Evolutionary conservation across 306 rosid species (phyloP).

Genomic region (Vigna hirtella): DNA sequence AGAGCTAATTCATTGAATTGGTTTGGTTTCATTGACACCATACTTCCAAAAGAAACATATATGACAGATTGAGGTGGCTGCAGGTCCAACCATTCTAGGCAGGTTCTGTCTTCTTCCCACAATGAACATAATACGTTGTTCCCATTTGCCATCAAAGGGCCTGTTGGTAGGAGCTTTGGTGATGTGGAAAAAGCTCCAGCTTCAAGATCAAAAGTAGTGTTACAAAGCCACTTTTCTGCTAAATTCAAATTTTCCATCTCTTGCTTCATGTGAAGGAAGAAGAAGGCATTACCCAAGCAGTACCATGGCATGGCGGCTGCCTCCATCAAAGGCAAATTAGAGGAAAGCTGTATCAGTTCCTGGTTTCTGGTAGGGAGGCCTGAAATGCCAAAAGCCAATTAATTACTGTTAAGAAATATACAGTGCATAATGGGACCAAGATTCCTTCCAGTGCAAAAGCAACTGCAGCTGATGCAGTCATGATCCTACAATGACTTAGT

Average conservation of each 20-base stretch:
- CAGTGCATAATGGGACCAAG: neutral
- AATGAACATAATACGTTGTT: conserved; percentile 17
- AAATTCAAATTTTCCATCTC: conserved; percentile 34
- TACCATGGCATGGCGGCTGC: conserved; percentile 51
- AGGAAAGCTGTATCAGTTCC: conserved; percentile 35
- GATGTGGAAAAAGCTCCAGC: conserved; percentile 40
- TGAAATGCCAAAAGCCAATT: conserved; percentile 28
- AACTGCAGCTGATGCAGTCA: neutral
- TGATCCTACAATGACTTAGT: neutral
- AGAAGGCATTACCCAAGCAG: conserved; percentile 20
- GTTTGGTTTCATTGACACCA: conserved; percentile 18
- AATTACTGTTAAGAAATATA: neutral
- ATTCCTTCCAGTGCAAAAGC: neutral
- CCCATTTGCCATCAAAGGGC: conserved; percentile 43
- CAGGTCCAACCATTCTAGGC: conserved; percentile 49
- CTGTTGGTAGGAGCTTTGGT: conserved; percentile 51
- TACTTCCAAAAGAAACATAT: conserved; percentile 55
- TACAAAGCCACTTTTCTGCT: conserved; percentile 59
- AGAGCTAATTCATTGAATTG: conserved; percentile 54
- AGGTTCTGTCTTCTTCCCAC: conserved; percentile 43
- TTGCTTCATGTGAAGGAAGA: conserved; percentile 37
- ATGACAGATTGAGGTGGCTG: conserved; percentile 48
- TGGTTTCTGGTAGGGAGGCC: conserved; percentile 45
- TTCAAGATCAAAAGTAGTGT: conserved; percentile 52
- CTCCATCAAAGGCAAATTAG: conserved; percentile 43